Conservation (phyloP, 139 green algal genomes). For the Pycnococcus provasolii region DNA sequence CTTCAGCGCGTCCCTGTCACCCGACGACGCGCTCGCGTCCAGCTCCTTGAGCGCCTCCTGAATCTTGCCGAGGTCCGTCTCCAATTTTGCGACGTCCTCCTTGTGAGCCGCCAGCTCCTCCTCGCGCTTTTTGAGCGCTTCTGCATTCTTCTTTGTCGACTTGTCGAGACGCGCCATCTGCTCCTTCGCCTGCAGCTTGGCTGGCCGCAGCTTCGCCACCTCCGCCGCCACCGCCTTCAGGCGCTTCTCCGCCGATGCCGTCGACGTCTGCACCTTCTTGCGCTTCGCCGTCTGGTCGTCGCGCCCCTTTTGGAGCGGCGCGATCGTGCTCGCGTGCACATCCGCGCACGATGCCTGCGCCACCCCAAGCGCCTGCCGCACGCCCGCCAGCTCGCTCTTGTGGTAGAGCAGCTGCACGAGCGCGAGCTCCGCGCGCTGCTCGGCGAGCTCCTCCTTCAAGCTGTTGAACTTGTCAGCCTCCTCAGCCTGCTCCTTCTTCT, state of each 20-base stretch:
- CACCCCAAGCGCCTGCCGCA: conserved; percentile 26
- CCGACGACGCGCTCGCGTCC: not conserved
- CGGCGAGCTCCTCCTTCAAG: conserved; percentile 53
- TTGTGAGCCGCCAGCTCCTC: conserved; percentile 7
- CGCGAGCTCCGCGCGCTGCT: conserved; percentile 41
- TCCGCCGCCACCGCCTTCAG: conserved; percentile 54
- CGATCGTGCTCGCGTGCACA: conserved; percentile 8
- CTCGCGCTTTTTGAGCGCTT: conserved; percentile 15
- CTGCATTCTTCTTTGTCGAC: conserved; percentile 13
- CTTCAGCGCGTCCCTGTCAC: not conserved
- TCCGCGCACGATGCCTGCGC: not conserved
- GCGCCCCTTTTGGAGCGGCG: conserved; percentile 8
- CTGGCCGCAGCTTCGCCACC: conserved; percentile 42
- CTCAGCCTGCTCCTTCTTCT: conserved; percentile 94
- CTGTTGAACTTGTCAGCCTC: conserved; percentile 81
- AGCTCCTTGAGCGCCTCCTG: conserved; percentile 26
- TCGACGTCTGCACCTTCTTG: conserved; percentile 44
- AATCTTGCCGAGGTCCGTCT: conserved; percentile 25
- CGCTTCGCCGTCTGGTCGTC: conserved; percentile 36
- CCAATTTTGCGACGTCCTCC: conserved; percentile 16
- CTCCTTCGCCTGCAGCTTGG: conserved; percentile 28
- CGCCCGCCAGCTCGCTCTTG: conserved; percentile 38
- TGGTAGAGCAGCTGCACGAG: conserved; percentile 69
- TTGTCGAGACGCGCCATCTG: conserved; percentile 25
- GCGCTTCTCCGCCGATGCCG: conserved; percentile 55